These are phyloP conservation scores for Diutina pseudorugosa DNA, from an alignment of 1,139 yeast species.

Conservation along the genomic window DNA sequence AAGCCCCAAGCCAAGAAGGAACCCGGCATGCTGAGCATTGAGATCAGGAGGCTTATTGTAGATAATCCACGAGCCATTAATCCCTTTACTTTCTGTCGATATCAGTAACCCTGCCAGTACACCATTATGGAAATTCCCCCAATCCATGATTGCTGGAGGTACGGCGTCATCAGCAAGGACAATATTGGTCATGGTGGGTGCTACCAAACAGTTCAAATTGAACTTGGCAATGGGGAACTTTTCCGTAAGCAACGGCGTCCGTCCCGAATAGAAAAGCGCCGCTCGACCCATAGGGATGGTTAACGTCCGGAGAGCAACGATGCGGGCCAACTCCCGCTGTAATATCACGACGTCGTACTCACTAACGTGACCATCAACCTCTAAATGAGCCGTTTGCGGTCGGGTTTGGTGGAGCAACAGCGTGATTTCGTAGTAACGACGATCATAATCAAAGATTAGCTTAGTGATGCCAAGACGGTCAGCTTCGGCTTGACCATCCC, in stretches of 20 bases:
- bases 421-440: constrained; percentile 71
- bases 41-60: constrained; percentile 67
- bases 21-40: constrained; percentile 87
- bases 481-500: constrained; percentile 11
- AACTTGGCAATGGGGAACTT: constrained; percentile 69
- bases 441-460: constrained; percentile 62
- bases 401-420: constrained; percentile 59
- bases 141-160: constrained; percentile 39
- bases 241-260: constrained; percentile 75
- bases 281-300: constrained; percentile 74
- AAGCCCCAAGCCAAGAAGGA: constrained; percentile 80
- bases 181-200: constrained; percentile 58
- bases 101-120: constrained; percentile 79
- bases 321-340: constrained; percentile 54
- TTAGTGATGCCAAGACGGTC: constrained; percentile 38
- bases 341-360: constrained; percentile 48
- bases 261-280: constrained; percentile 55
- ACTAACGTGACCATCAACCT: constrained; percentile 22
- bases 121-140: constrained; percentile 94
- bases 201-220: constrained; percentile 54
- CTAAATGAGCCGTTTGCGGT: constrained; percentile 40
- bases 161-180: constrained; percentile 45
- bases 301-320: constrained; percentile 61
- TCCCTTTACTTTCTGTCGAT: constrained; percentile 54
- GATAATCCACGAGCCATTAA: constrained; percentile 86